Evolutionary conservation across 192 early-diverging fungal species (phyloP), one percentile per base, ranked within the genome.

Genomic region (Podila minutissima): DNA sequence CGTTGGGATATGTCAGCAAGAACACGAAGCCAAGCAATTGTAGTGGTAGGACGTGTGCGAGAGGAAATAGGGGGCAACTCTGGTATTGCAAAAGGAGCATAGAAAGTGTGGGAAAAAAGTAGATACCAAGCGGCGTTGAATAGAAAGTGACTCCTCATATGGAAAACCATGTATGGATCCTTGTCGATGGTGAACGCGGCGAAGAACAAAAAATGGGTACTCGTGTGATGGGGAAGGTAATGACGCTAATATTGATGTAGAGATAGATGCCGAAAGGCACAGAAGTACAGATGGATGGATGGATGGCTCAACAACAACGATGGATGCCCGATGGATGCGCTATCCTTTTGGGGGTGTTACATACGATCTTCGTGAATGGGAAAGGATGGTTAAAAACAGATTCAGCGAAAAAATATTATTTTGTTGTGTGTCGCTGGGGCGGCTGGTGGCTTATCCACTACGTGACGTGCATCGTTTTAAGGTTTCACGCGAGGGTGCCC

Each of bases 291-390:
- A 55, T 55, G 53, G 53, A 55, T 55, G 53, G 53, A 55, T 26
- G 53, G 53, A 55, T 55, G 53, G 41, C 41, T 46, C 41, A 17
- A 46, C 2, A 46, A 17, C 22, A 55, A 55, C 22, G 15, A 46
- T 46, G 41, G 41, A 46, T 55, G 20, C 53, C n/a, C 53, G 20
- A 55, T 55, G 53, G 53, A 55, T 55, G 53, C n/a, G 5, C n/a
- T 24, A 55, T 55, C 53, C 53, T 55, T 55, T 55, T n/a, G 53
- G 53, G 53, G 41, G 41, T 46, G 53, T 55, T 55, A 55, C 53
- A 55, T 55, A 55, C 53, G 53, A 55, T 55, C 53, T 55, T 55
- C 53, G 53, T 55, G 53, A 26, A 26, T 55, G 53, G 53, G 53
- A 55, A 55, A 55, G 53, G 53, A 55, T 55, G 53, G 24, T 55